Percentiles rank a stretch among this genome's conserved stretches.
These are phyloP conservation scores for Magnusiomyces fungicola DNA, from an alignment of 1,139 yeast species.

Conservation along the genomic window DNA sequence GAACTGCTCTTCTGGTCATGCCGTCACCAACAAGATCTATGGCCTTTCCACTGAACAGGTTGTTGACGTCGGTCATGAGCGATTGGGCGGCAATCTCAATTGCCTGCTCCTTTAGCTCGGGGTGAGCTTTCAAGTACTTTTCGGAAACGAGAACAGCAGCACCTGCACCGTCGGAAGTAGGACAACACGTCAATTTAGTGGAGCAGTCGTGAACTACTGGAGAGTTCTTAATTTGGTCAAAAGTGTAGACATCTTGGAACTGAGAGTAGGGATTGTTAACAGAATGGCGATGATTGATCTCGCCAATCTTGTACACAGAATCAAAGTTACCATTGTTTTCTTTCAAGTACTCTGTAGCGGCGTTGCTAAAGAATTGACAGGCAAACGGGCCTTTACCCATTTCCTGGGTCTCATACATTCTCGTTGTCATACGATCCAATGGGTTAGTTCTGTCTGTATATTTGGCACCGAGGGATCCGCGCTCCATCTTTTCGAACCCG, in stretches of 20 bases:
- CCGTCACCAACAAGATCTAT: constrained; percentile 26
- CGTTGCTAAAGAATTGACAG: constrained; percentile 29
- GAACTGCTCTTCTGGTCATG: constrained; percentile 25
- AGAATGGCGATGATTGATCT: constrained; percentile 27
- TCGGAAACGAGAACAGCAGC: constrained; percentile 73
- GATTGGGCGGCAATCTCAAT: constrained; percentile 28
- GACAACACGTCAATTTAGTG: constrained; percentile 29
- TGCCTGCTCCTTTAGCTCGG: constrained; percentile 24
- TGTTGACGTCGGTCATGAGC: constrained; percentile 23
- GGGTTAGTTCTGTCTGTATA: constrained; percentile 27
- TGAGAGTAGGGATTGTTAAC: constrained; percentile 30
- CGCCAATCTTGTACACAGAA: constrained; percentile 27
- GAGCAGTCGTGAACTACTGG: constrained; percentile 24
- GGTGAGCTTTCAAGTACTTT: constrained; percentile 49
- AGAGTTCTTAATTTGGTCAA: constrained; percentile 26
- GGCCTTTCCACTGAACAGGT: constrained; percentile 22
- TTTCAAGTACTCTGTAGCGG: constrained; percentile 26
- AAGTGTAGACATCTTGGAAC: constrained; percentile 25
- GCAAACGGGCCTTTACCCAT: constrained; percentile 22
- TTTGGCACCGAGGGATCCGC: constrained; percentile 24
- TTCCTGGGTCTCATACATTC: constrained; percentile 21
- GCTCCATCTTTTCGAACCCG: constrained; percentile 30
- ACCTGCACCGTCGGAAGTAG: constrained; percentile 68
- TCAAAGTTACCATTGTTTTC: constrained; percentile 18
- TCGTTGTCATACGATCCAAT: constrained; percentile 20